These are phyloP conservation scores for Collybiopsis luxurians DNA, from an alignment of 768 basidiomycete species.

Conservation along the genomic window DNA sequence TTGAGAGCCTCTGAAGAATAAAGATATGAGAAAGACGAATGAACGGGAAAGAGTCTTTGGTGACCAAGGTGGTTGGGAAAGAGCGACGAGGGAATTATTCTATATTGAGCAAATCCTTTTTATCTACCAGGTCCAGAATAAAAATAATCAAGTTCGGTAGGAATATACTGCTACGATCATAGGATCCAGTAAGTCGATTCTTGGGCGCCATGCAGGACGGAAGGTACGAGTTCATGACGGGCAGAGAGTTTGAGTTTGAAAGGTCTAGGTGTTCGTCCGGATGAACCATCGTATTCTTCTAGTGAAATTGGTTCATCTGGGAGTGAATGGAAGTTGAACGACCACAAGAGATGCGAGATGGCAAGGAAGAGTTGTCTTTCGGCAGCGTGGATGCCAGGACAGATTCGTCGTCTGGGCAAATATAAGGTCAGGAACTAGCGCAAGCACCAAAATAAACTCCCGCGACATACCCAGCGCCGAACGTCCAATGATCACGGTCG, in stretches of 20 bases:
- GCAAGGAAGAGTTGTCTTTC: conserved; percentile 32
- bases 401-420: conserved; percentile 22
- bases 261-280: conserved; percentile 28
- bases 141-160: too few relatives aligned
- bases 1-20: too few relatives aligned
- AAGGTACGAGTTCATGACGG: conserved; percentile 10
- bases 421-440: too few relatives aligned
- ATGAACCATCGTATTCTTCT: conserved; percentile 30
- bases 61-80: too few relatives aligned
- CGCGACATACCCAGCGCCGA: conserved; percentile 36
- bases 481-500: conserved; percentile 34
- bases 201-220: background rate
- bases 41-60: too few relatives aligned
- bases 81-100: too few relatives aligned
- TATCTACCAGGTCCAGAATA: too few relatives aligned
- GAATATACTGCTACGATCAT: too few relatives aligned
- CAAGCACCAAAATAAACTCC: too few relatives aligned
- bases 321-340: conserved; percentile 23
- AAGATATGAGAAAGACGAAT: too few relatives aligned
- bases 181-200: too few relatives aligned
- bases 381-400: conserved; percentile 29
- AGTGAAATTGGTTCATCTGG: conserved; percentile 29
- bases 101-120: too few relatives aligned
- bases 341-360: conserved; percentile 32
- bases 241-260: conserved; percentile 18